Base-by-base conservation (phyloP, 441 rosid species). In the Populus hybrid region DNA sequence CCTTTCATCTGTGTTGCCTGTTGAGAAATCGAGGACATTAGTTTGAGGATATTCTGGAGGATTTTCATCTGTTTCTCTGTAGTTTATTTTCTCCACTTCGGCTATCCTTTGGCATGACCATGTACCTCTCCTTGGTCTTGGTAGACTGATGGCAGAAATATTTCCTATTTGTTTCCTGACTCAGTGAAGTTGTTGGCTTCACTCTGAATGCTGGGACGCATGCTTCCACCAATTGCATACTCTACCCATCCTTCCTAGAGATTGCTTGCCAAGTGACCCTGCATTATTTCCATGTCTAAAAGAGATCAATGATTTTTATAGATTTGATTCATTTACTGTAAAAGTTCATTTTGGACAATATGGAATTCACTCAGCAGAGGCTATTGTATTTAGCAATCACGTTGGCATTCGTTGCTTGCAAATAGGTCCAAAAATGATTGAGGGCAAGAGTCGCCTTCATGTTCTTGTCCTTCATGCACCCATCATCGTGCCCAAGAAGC, bases 141-240 rank as follows among this genome's bases (percentile, higher is more conserved):
- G 57, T 3, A 24, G 26, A 6, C 34, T 4, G 20, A 53, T 18
- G 24, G 11, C 50, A 11, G 5, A 63, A n/a, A 61, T 14, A 4
- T 21, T 8, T 12, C 35, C 74, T 71, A 3, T 5, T 14, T 86
- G 71, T 70, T 80, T 65, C 82, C 87, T 3, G 77, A 71, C 66
- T 82, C 89, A 6, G 86, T 80, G 79, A 87, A 88, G 65, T 78
- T 80, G 83, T 84, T 89, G 77, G 90, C 81, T 80, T 88, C 88
- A 57, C 91, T 87, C 83, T 84, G 88, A 14, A 86, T 85, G 77
- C 89, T 85, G 20, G 97, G 93, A 64, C 82, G 85, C 87, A 81
- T 82, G 83, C 93, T 90, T 82, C 91, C 91, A 32, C 91, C 89
- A 46, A 89, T 88, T 26, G 89, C 93, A 69, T 90, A 88, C 65